Percentiles rank a stretch among this genome's conserved stretches.
phyloP scores from a whole-genome alignment of 495 filamentous ascomycete species.

The Melanomma pulvis-pyrius region DNA sequence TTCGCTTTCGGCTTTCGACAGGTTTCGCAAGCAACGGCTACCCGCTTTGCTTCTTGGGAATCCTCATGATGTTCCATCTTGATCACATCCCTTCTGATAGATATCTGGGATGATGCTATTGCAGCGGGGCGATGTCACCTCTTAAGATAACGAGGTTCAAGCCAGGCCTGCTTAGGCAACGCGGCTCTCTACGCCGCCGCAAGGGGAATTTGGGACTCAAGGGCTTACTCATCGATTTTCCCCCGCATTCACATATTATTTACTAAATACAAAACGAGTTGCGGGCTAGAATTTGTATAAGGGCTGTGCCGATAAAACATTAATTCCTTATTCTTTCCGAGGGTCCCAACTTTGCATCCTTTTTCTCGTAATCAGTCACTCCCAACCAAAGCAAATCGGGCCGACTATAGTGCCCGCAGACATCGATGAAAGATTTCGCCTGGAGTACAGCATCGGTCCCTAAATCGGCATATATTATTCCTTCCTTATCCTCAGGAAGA shows the following conservation, averaged over 20 bases:
- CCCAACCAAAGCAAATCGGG: conserved; percentile 60
- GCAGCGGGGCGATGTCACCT: not conserved
- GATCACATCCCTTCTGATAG: not conserved
- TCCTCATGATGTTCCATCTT: not conserved
- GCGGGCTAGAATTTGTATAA: too few relatives aligned
- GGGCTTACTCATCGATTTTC: too few relatives aligned
- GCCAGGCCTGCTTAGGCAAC: not conserved
- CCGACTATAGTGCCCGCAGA: conserved; percentile 55
- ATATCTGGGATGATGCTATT: not conserved
- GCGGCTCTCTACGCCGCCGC: too few relatives aligned
- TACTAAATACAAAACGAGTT: too few relatives aligned
- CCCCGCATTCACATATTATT: too few relatives aligned
- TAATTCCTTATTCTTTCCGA: not conserved
- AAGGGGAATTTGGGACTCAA: too few relatives aligned
- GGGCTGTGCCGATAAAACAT: not conserved
- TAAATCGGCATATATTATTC: conserved; percentile 55
- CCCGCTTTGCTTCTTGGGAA: not conserved
- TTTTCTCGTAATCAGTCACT: conserved; percentile 47
- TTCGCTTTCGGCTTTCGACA: not conserved
- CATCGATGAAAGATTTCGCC: conserved; percentile 50
- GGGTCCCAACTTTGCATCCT: not conserved
- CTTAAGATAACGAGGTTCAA: not conserved
- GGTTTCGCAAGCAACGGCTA: not conserved
- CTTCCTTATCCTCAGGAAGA: conserved; percentile 45
- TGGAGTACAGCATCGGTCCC: conserved; percentile 48